phyloP scores from a whole-genome alignment of 1,284 basidiomycete genomes.

The Naganishia albida region DNA sequence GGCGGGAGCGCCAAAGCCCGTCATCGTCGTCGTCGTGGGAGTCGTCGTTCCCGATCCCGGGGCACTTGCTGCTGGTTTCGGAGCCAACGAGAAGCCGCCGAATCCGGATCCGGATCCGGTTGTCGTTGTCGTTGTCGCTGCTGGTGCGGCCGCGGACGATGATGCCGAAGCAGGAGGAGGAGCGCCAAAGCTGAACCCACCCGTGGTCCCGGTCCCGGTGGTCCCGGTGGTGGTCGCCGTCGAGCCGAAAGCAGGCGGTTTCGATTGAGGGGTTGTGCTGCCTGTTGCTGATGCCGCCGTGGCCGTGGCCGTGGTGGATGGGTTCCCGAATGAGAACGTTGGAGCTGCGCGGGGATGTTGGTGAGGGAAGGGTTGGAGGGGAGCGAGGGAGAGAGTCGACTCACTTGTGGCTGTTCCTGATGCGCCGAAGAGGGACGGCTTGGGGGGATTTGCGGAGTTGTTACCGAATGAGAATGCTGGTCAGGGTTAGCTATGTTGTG shows the following conservation, averaged over 20 bases:
- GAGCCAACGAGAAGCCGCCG: neutral
- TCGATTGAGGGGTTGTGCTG: slow-evolving; percentile 16
- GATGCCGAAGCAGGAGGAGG: slow-evolving; percentile 6
- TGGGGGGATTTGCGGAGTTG: slow-evolving; percentile 1
- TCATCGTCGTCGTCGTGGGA: neutral
- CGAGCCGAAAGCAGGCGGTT: slow-evolving; percentile 20
- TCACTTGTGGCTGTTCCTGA: neutral
- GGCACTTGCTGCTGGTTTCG: neutral
- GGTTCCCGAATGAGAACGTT: slow-evolving; percentile 19
- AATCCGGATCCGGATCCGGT: slow-evolving; percentile 3
- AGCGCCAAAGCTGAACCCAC: slow-evolving; percentile 30
- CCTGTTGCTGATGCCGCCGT: neutral
- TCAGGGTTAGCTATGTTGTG: neutral
- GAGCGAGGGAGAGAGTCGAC: neutral
- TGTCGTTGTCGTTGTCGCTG: slow-evolving; percentile 13
- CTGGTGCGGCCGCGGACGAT: neutral
- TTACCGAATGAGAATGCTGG: slow-evolving; percentile 29
- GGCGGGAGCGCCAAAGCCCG: slow-evolving; percentile 14
- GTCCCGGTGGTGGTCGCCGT: neutral
- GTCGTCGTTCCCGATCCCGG: neutral
- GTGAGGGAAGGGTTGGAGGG: neutral
- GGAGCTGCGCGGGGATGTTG: neutral
- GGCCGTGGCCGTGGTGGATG: too few relatives aligned
- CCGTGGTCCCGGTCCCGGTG: neutral
- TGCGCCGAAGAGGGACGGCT: too few relatives aligned